phyloP scores from a whole-genome alignment of 2,329 filamentous ascomycete species.

The Pseudogymnoascus pannorum region DNA sequence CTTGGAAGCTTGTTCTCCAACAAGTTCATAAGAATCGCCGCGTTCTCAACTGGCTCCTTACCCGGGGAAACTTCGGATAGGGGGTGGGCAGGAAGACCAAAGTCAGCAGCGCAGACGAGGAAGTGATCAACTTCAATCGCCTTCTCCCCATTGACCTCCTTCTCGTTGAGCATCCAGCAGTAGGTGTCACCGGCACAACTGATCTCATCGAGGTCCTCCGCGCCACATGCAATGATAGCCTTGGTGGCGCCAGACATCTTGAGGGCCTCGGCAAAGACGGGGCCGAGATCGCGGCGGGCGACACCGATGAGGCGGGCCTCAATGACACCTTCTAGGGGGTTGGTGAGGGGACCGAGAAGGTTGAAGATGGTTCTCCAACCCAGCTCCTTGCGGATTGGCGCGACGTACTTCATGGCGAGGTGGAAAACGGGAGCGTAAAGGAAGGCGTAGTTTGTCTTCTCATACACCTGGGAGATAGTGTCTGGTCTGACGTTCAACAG shows the following conservation, averaged over 20 bases:
- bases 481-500: slow-evolving; percentile 66
- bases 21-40: slow-evolving; percentile 71
- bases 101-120: slow-evolving; percentile 72
- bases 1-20: slow-evolving; percentile 63
- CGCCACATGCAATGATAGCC: slow-evolving; percentile 84
- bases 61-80: slow-evolving; percentile 74
- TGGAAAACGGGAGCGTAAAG: slow-evolving; percentile 95
- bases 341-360: slow-evolving; percentile 83
- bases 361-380: slow-evolving; percentile 98
- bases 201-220: slow-evolving; percentile 92
- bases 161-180: slow-evolving; percentile 72
- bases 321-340: slow-evolving; percentile 75
- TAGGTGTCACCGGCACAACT: slow-evolving; percentile 82
- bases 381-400: slow-evolving; percentile 75
- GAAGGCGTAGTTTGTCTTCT: slow-evolving; percentile 82
- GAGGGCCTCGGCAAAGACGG: slow-evolving; percentile 81
- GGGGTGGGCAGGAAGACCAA: slow-evolving; percentile 70
- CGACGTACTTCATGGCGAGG: slow-evolving; percentile 85
- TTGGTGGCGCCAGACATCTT: slow-evolving; percentile 69
- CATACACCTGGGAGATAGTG: slow-evolving; percentile 67
- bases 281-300: slow-evolving; percentile 76
- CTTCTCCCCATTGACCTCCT: slow-evolving; percentile 36
- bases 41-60: slow-evolving; percentile 81
- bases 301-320: slow-evolving; percentile 94
- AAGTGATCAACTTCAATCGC: slow-evolving; percentile 64